phyloP scores from a whole-genome alignment of 306 rosid genomes.

The Prinsepia uniflora region DNA sequence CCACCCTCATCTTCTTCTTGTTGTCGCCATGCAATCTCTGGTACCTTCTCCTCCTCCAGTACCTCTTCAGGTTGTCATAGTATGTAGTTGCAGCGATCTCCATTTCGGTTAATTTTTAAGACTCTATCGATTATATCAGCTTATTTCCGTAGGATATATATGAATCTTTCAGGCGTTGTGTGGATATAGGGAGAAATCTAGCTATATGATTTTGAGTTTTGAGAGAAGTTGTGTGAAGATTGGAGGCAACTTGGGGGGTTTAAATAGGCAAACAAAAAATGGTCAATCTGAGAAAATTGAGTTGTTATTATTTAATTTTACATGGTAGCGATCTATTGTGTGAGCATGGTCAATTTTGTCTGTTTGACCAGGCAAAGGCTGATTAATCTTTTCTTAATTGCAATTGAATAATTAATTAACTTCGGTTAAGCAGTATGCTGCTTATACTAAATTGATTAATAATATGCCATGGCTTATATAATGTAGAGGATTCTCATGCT shows the following conservation, averaged over 20 bases:
- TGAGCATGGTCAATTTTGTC: slow-evolving; percentile 11
- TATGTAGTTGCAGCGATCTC: slow-evolving; percentile 18
- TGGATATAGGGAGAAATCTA: too few relatives aligned
- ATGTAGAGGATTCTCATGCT: not conserved
- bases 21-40: slow-evolving; percentile 24
- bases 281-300: not conserved
- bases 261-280: not conserved
- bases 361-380: not conserved
- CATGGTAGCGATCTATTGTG: not conserved
- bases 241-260: not conserved
- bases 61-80: slow-evolving; percentile 32
- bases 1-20: slow-evolving; percentile 27
- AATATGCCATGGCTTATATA: not conserved
- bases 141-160: too few relatives aligned
- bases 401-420: not conserved
- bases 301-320: not conserved
- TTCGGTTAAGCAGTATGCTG: not conserved
- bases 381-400: not conserved
- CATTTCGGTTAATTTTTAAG: slow-evolving; percentile 13
- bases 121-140: too few relatives aligned
- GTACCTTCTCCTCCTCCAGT: slow-evolving; percentile 39
- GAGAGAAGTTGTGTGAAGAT: not conserved
- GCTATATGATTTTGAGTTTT: too few relatives aligned
- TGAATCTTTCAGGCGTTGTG: too few relatives aligned
- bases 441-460: not conserved